Base-by-base conservation (phyloP, 805 yeast species). In the Saturnispora diversa region DNA sequence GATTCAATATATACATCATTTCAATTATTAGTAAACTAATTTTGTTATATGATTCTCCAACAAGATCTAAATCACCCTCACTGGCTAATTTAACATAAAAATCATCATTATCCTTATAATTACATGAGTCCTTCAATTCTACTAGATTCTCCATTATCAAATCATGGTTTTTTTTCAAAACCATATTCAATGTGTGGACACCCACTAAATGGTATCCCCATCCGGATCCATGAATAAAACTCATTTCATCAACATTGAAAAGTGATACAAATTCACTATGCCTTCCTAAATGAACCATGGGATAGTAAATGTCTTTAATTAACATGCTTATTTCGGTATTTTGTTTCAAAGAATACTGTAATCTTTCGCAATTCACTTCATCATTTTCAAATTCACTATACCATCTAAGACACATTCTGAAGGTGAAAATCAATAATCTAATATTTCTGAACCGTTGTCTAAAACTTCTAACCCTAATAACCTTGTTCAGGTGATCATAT, bases 151-250 rank as follows among this genome's bases (percentile, higher is more conserved):
- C 6, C 17, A 11, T 20, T 20, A 39, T 39, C n/a, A 15, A 20
- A 15, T 11, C 27, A 22, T 31, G 5, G 32, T 39, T 39, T 13
- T 23, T 31, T 19, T 32, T 27, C 16, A 39, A 15, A 7, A 32
- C 28, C 15, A 27, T 17, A 22, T 39, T 32, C 12, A 39, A 27
- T 4, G 42, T 19, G 22, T 39, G 16, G 7, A 39, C 19, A 4
- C 42, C 42, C 31, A 39, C 37, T 24, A 39, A n/a, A 32, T 39
- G 42, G 16, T 31, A 25, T 2, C 37, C 37, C 32, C 37, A 31
- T 13, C 29, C 31, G 15, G 37, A 31, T 15, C 13, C 16, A 16
- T 39, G 37, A 26, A 32, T 26, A 32, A 22, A 39, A 16, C 42
- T 30, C 28, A 26, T 23, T 21, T 19, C 22, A 9, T 19, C 27